Percentiles rank a stretch among this genome's conserved stretches.
These are phyloP conservation scores for Urtica urens DNA, from an alignment of 306 rosid species.

Conservation along the genomic window DNA sequence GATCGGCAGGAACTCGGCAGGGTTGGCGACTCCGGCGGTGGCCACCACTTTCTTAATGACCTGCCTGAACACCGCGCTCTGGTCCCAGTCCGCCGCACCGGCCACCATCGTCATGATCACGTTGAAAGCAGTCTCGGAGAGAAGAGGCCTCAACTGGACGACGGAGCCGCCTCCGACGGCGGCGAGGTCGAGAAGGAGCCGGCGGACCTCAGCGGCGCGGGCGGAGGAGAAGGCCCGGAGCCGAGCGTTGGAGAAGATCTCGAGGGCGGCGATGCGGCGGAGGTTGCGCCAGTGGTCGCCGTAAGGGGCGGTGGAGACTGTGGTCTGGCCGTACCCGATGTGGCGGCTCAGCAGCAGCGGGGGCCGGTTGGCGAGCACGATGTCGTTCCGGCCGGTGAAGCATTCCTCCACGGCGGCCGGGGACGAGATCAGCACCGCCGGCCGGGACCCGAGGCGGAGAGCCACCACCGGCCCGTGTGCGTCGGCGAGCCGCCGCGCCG, in stretches of 20 bases:
- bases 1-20: conserved; percentile 10
- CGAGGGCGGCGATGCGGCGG: conserved; percentile 1
- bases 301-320: neutral
- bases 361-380: neutral
- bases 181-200: neutral
- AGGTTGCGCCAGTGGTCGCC: conserved; percentile 3
- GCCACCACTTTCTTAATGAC: conserved; percentile 19
- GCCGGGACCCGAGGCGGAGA: neutral
- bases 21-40: neutral
- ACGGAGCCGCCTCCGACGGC: conserved; percentile 3
- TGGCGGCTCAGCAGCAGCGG: neutral
- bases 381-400: neutral
- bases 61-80: conserved; percentile 27
- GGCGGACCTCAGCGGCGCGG: neutral
- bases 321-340: neutral
- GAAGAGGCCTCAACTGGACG: conserved; percentile 33
- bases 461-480: neutral
- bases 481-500: neutral
- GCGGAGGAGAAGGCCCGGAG: neutral
- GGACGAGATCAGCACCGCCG: neutral
- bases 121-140: conserved; percentile 41
- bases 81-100: conserved; percentile 19
- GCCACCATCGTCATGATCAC: conserved; percentile 43
- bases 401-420: neutral
- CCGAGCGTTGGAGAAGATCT: neutral